These are phyloP conservation scores for Penicillium sp. DNA, from an alignment of 2,329 filamentous ascomycete genomes.

Conservation along the genomic window DNA sequence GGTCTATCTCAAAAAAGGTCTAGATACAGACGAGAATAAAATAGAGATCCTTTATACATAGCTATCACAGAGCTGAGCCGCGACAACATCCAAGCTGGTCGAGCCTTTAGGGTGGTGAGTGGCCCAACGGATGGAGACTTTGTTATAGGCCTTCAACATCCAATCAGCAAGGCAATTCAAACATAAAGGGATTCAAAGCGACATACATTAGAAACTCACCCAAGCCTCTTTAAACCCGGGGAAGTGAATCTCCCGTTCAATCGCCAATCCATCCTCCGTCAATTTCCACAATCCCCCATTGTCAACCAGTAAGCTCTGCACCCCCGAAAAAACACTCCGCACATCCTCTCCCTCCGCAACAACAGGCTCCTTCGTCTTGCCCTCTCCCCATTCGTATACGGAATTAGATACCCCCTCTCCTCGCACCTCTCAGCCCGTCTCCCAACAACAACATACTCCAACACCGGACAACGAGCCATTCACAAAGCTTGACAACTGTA, in stretches of 20 bases:
- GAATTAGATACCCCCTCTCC: background rate
- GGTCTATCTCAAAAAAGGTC: slow-evolving; percentile 1
- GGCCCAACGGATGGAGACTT: background rate
- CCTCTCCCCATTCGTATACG: background rate
- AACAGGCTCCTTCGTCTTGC: background rate
- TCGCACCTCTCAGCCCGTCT: background rate
- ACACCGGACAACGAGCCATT: background rate
- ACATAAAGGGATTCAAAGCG: background rate
- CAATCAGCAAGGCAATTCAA: background rate
- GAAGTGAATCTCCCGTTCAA: background rate
- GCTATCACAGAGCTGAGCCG: background rate
- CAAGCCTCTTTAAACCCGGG: background rate
- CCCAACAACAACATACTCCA: background rate
- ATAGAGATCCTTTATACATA: background rate
- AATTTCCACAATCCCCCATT: slow-evolving; percentile 1
- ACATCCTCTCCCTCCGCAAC: background rate
- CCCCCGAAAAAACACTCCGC: background rate
- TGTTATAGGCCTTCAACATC: background rate
- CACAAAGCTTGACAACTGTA: background rate
- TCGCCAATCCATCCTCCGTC: background rate
- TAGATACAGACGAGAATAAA: background rate
- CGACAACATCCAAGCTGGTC: background rate
- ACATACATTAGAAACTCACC: background rate
- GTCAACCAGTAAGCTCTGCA: background rate
- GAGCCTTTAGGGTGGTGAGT: background rate